Conservation (phyloP, 2,329 filamentous ascomycete species). For the Hirsutella thompsonii region DNA sequence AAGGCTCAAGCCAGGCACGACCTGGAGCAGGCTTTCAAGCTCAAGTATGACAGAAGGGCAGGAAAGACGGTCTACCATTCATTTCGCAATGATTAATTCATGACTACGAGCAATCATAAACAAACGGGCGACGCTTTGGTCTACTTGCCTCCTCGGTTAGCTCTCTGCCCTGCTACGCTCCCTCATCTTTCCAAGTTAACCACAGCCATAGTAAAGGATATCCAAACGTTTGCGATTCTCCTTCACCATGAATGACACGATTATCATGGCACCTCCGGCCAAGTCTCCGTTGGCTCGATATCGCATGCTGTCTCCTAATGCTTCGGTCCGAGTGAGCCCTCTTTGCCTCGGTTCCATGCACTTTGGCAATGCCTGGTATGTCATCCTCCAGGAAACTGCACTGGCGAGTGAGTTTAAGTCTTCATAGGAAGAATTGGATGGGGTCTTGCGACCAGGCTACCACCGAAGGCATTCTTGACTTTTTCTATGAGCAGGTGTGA, state of each 20-base stretch:
- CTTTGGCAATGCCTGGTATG: constrained; percentile 43
- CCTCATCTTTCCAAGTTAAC: neutral
- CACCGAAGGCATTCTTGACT: constrained; percentile 52
- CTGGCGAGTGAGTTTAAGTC: neutral
- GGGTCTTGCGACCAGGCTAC: constrained; percentile 52
- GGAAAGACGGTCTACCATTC: too few species aligned
- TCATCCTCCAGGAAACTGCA: neutral
- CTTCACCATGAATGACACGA: constrained; percentile 7
- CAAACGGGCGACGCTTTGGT: too few species aligned
- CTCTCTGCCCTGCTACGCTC: too few species aligned
- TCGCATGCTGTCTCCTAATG: constrained; percentile 52
- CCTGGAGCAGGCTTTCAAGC: too few species aligned
- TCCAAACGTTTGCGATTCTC: neutral
- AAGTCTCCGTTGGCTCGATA: constrained; percentile 51
- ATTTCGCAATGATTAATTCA: too few species aligned
- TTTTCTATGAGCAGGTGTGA: constrained; percentile 43
- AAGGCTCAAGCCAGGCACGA: too few species aligned
- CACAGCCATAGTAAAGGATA: neutral
- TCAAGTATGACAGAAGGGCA: too few species aligned
- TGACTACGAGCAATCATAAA: too few species aligned
- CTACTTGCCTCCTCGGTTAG: too few species aligned
- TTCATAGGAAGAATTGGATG: constrained; percentile 27
- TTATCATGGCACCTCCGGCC: constrained; percentile 30
- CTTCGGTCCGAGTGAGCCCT: constrained; percentile 54
- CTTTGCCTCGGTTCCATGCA: constrained; percentile 53